Evolutionary conservation across 306 rosid species (phyloP), one percentile per base, ranked within the genome.

Genomic region (Castanea sativa): DNA sequence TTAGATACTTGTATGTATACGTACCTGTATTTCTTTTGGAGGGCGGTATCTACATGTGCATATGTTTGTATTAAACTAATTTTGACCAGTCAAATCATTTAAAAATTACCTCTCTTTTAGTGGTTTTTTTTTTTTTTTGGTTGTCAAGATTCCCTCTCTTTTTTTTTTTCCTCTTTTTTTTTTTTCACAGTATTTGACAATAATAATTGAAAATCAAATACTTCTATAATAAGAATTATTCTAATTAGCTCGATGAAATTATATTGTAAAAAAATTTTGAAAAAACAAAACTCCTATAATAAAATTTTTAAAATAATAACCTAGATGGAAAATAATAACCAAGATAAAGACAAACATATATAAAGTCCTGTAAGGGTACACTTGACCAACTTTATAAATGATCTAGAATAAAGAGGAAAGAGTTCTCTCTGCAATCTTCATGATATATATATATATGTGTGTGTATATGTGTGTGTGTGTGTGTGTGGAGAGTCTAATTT

Each of bases 361-460:
- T 23, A 27, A 58, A n/a, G 21, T 4, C 25, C 15, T 21, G 10
- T 9, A 58, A 58, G 29, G 21, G 10, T 58, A 58, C 64, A 23
- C 32, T 25, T 60, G 67, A 23, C 67, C 67, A 25, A 11, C 7
- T 21, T 23, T 60, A 60, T 60, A 60, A 25, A 3, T 60, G 32
- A 60, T n/a, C 52, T n/a, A 55, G 38, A 60, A 65, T n/a, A 60
- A 60, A 51, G 16, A 73, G 19, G 11, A 67, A 71, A 55, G 77
- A 56, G 56, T 71, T 74, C 71, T 49, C 80, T 78, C 76, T 35
- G 41, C 41, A 35, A 35, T 35, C 43, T 35, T 4, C 43, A 35
- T 35, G 43, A 35, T 0, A 4, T 6, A 35, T 4, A 35, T 35
- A 4, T 35, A 1, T 27, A 1, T 27, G 2, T 27, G 2, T 27